A percentile compares a stretch with the other conserved stretches of the same genome.
These are phyloP conservation scores for Polytrichum formosum DNA, from an alignment of 225 moss, liverwort and hornwort genomes.

Conservation along the genomic window DNA sequence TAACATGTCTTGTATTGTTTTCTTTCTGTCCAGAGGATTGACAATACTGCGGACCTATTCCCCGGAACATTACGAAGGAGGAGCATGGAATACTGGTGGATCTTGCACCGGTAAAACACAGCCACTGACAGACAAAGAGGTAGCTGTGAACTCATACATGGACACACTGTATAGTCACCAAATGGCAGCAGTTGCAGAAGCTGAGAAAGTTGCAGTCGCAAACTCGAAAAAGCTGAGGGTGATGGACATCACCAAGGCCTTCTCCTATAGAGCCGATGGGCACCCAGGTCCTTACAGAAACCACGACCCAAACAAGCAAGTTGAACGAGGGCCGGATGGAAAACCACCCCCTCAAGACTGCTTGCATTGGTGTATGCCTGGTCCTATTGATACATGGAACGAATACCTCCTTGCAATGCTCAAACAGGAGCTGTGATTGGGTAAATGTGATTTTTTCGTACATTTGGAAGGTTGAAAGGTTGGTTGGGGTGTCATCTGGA, in stretches of 20 bases:
- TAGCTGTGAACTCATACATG: constrained; percentile 24
- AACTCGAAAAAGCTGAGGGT: constrained; percentile 36
- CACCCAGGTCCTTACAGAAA: constrained; percentile 88
- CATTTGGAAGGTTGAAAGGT: no score
- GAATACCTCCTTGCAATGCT: constrained; percentile 60
- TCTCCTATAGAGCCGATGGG: constrained; percentile 61
- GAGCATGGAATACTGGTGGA: constrained; percentile 78
- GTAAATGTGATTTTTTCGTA: no score
- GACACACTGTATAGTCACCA: constrained; percentile 47
- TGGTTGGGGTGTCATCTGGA: no score
- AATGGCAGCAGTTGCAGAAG: constrained; percentile 41
- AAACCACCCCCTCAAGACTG: constrained; percentile 86
- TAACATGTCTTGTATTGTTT: not conserved
- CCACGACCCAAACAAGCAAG: constrained; percentile 53
- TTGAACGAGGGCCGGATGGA: constrained; percentile 43
- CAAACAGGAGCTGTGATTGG: constrained; percentile 31
- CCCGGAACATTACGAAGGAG: constrained; percentile 83
- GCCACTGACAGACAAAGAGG: constrained; percentile 33
- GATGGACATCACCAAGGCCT: constrained; percentile 60
- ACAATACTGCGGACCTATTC: constrained; percentile 76
- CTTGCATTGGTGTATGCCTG: constrained; percentile 95
- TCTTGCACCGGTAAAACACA: constrained; percentile 81
- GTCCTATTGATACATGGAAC: constrained; percentile 79
- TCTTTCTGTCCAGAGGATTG: constrained; percentile 43
- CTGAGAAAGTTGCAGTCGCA: not conserved